Base-by-base conservation (phyloP, 257 asterid species). In the Salvia rosmarinus region DNA sequence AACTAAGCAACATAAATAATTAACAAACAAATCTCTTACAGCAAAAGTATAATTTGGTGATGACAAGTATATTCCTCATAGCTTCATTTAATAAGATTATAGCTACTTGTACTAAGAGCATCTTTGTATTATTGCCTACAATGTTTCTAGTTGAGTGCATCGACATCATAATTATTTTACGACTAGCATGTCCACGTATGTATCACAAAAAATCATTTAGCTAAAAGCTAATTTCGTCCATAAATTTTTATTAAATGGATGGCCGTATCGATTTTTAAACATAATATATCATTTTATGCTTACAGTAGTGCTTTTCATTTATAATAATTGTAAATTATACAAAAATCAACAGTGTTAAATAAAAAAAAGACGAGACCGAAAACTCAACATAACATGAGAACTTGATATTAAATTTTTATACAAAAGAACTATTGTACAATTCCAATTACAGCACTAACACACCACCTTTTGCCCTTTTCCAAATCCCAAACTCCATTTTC, bases 401-500 rank as follows among this genome's bases (percentile, higher is more conserved):
- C 16, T 4, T 19, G 10, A 13, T 28, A 19, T 2, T 19, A 62
- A 17, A 62, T 62, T 57, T 57, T 17, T 11, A 40, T 6, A 42
- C 67, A 70, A 70, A 43, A 30, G 25, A 46, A 32, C 0, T 19
- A 46, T 32, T 4, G 11, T 59, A 59, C 76, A 71, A 59, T 59
- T 71, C 35, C 68, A 28, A 43, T 11, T 4, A n/a, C 51, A 23
- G 10, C 32, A 43, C 20, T 11, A 35, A 35, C 6, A 35, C 16
- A 14, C 8, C 23, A 10, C 37, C 58, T n/a, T 19, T 50, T 30
- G 10, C 40, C 56, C 11, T 4, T 3, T 32, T 14, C 14, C 32
- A 32, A 14, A 28, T 44, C 46, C 44, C 67, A 30, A 58, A 30
- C 39, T 34, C 30, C 58, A 20, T 35, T 6, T 44, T 85, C 79